phyloP scores from a whole-genome alignment of 139 green algal genomes.

The Astrephomene gubernaculifera region DNA sequence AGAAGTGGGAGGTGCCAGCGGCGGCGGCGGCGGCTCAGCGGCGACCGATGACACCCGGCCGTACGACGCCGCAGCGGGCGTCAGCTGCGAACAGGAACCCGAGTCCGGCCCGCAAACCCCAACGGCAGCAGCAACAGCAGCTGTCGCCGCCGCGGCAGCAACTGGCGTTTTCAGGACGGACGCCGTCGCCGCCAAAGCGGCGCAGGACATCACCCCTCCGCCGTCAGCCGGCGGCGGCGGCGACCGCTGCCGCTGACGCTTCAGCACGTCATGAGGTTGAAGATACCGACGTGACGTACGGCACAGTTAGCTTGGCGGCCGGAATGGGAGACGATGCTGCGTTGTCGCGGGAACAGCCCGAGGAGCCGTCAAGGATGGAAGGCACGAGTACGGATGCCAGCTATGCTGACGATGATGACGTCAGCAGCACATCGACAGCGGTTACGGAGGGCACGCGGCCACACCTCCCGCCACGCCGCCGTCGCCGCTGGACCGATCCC shows the following conservation, averaged over 20 bases:
- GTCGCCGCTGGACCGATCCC: too few relatives aligned
- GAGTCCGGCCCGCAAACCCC: too few relatives aligned
- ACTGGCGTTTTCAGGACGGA: slow-evolving; percentile 22
- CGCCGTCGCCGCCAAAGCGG: not conserved
- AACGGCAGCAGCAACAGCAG: slow-evolving; percentile 17
- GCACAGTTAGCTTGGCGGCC: too few relatives aligned
- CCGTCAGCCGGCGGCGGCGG: not conserved
- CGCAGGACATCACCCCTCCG: not conserved
- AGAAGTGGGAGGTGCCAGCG: too few relatives aligned
- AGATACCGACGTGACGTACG: too few relatives aligned
- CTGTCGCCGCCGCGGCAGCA: slow-evolving; percentile 20
- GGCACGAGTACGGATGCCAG: not conserved
- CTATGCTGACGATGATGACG: not conserved
- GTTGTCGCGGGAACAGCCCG: not conserved
- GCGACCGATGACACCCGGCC: too few relatives aligned
- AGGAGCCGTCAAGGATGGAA: not conserved
- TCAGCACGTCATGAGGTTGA: not conserved
- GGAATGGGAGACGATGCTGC: too few relatives aligned
- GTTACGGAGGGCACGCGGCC: not conserved
- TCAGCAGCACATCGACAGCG: not conserved
- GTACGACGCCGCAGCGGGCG: too few relatives aligned
- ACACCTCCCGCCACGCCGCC: not conserved
- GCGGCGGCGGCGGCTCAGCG: too few relatives aligned
- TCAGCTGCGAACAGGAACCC: too few relatives aligned
- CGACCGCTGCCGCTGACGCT: not conserved